Evolutionary conservation across 2,329 filamentous ascomycete species (phyloP), one percentile per base, ranked within the genome.

Genomic region (Rhynchosporium graminicola): DNA sequence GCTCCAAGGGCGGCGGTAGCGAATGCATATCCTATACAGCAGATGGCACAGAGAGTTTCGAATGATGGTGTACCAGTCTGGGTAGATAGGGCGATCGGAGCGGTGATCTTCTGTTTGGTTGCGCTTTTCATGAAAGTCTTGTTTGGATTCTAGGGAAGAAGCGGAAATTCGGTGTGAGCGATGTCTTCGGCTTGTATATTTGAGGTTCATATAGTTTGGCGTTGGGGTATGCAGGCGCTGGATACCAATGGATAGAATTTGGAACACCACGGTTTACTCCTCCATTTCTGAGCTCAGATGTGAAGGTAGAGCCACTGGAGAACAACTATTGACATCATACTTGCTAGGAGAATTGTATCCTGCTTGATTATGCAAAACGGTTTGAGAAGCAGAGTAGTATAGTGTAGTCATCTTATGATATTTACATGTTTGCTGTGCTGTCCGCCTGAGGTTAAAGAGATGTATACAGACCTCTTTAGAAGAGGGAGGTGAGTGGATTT

Each of bases 21-120:
- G n/a, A 38, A 56, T n/a, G 29, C 29, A 48, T 55, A 46, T 63
- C 59, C 60, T 61, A 56, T 60, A 61, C 67, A 36, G 9, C 33
- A 60, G 65, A 57, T 67, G 43, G 71, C 71, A 28, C 65, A 74
- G 48, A 63, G 57, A 7, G 63, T 54, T 7, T 71, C 74, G 62
- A 74, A 80, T 58, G 80, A 83, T 33, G 83, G 79, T 2, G 83
- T 90, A 15, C 84, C 87, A 1, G 77, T 86, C 12, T 96, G 91
- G 89, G 80, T 97, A 20, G 93, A 97, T 75, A 85, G 90, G 66
- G 83, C 88, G 43, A 97, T 97, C 67, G 85, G 88, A 28, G 88
- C 85, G 6, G 76, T 97, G 20, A 79, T 91, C 0, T 81, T 91
- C 13, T 80, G 90, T 31, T 78, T 97, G 26, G 78, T 87, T 3